phyloP scores from a whole-genome alignment of 2,329 filamentous ascomycete genomes.

The Aspergillus uvarum region DNA sequence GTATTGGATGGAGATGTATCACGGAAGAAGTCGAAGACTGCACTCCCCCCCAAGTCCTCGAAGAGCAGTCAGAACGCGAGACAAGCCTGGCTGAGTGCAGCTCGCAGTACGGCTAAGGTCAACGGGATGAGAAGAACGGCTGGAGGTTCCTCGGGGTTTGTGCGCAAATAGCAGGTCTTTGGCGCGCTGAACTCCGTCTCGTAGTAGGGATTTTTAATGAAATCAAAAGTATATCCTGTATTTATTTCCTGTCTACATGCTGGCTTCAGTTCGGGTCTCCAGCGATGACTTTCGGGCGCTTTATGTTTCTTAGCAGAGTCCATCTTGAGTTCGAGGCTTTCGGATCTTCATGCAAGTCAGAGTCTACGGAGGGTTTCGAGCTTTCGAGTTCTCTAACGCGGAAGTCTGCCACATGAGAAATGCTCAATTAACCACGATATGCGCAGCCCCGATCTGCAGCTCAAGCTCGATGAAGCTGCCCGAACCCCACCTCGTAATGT shows the following conservation, averaged over 20 bases:
- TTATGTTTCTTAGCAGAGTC: background rate
- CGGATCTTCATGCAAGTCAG: background rate
- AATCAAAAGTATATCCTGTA: background rate
- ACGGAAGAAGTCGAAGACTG: constrained; percentile 39
- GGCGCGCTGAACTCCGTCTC: constrained; percentile 3
- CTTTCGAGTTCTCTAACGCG: background rate
- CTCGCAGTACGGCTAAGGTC: constrained; percentile 31
- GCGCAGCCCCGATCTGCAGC: background rate
- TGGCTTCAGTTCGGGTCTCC: background rate
- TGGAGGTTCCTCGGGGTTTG: constrained; percentile 38
- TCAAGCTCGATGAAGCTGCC: background rate
- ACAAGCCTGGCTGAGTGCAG: constrained; percentile 41
- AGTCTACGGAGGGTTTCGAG: background rate
- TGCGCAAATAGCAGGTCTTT: constrained; percentile 29
- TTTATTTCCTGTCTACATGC: background rate
- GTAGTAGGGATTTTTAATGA: background rate
- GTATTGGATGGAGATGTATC: constrained; percentile 44
- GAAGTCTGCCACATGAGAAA: background rate
- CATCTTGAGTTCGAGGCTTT: background rate
- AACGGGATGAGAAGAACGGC: constrained; percentile 40
- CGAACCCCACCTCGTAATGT: background rate
- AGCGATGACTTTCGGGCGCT: background rate
- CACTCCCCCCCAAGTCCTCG: constrained; percentile 48
- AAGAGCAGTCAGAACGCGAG: constrained; percentile 39
- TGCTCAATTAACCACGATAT: background rate